Evolutionary conservation across 2,329 filamentous ascomycete species (phyloP).

Genomic region (Cryphonectria carpinicola): DNA sequence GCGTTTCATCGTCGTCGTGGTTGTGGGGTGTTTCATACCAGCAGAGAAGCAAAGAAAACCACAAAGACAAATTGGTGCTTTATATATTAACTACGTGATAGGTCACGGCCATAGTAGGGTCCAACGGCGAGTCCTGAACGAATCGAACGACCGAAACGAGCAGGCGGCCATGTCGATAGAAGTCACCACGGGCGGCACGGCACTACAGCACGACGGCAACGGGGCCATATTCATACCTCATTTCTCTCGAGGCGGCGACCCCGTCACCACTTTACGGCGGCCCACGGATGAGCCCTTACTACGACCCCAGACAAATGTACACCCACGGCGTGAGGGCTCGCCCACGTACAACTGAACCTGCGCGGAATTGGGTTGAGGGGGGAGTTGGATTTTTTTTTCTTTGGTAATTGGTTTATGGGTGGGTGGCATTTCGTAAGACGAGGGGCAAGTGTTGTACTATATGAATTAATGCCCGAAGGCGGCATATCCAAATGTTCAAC

Average conservation of each 20-base stretch:
- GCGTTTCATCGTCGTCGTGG: not conserved
- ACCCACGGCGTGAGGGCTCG: not conserved
- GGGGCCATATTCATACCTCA: not conserved
- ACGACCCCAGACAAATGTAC: not conserved
- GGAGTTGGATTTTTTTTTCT: not conserved
- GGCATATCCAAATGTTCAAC: not conserved
- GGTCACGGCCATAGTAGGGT: conserved; percentile 21
- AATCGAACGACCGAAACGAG: not conserved
- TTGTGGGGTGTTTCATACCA: not conserved
- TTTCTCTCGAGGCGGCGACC: not conserved
- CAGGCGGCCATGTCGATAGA: not conserved
- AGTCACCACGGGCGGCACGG: not conserved
- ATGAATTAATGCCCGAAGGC: not conserved
- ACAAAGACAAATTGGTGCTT: not conserved
- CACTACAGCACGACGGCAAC: not conserved
- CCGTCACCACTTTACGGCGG: not conserved
- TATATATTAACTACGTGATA: conserved; percentile 19
- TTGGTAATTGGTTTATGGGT: not conserved
- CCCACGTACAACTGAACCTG: not conserved
- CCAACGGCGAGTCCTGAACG: conserved; percentile 11
- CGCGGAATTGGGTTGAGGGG: not conserved
- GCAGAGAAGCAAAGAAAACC: not conserved
- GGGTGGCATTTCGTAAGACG: not conserved
- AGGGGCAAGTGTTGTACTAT: not conserved
- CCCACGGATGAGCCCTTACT: not conserved